Percentiles rank a stretch among this genome's conserved stretches.
Evolutionary conservation across 1,139 yeast species (phyloP).

Genomic region (Pichia sp.): DNA sequence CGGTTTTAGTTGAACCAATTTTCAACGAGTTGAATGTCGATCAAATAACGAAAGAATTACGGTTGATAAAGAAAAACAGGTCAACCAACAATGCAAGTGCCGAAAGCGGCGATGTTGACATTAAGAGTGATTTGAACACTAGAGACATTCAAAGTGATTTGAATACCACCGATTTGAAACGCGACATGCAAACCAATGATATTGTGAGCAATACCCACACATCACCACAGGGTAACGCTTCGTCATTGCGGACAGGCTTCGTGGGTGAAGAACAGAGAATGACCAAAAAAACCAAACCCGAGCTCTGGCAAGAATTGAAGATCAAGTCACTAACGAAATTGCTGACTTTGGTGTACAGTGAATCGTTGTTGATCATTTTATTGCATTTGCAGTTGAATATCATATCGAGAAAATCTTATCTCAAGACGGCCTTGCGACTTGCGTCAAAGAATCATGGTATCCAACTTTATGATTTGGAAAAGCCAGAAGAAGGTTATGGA

Average conservation of each 20-base stretch:
- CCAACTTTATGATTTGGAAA: slow-evolving; percentile 11
- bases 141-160: neutral
- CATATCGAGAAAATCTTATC: slow-evolving; percentile 76
- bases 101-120: neutral
- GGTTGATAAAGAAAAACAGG: slow-evolving; percentile 10
- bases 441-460: slow-evolving; percentile 35
- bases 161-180: neutral
- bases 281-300: slow-evolving; percentile 47
- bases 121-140: neutral
- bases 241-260: no score
- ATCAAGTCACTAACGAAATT: slow-evolving; percentile 67
- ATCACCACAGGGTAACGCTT: no score
- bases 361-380: slow-evolving; percentile 61
- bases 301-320: slow-evolving; percentile 82
- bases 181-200: neutral
- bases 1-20: slow-evolving; percentile 64
- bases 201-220: no score
- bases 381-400: slow-evolving; percentile 84
- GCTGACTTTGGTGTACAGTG: slow-evolving; percentile 61
- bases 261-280: neutral
- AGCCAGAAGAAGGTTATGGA: slow-evolving; percentile 11
- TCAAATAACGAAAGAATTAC: slow-evolving; percentile 60
- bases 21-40: slow-evolving; percentile 64
- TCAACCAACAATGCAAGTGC: slow-evolving; percentile 10
- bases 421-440: slow-evolving; percentile 67